Evolutionary conservation across 2,329 filamentous ascomycete species (phyloP).

Genomic region (Calcarisporium arbuscula): DNA sequence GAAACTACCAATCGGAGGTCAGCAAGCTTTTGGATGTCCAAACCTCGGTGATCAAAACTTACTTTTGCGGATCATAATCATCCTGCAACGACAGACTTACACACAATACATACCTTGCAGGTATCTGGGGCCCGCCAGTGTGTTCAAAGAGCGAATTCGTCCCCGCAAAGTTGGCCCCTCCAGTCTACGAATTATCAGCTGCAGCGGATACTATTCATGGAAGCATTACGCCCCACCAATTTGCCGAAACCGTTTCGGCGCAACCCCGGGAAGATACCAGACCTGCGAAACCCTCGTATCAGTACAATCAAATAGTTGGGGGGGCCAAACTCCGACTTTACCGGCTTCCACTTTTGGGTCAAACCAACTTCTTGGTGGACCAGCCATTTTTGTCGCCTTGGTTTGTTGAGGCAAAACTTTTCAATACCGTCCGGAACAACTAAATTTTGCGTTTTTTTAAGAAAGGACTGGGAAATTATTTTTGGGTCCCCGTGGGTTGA

Average conservation of each 20-base stretch:
- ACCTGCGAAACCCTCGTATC: slow-evolving; percentile 32
- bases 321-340: slow-evolving; percentile 44
- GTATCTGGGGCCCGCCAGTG: slow-evolving; percentile 90
- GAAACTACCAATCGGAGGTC: slow-evolving; percentile 77
- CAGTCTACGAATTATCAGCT: slow-evolving; percentile 26
- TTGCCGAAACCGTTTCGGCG: slow-evolving; percentile 92
- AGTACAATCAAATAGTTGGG: not conserved
- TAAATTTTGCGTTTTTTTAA: no score
- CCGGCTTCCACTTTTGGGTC: slow-evolving; percentile 95
- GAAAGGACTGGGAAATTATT: slow-evolving; percentile 7
- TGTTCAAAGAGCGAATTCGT: slow-evolving; percentile 89
- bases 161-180: slow-evolving; percentile 83
- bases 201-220: not conserved
- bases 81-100: not conserved
- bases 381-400: no score
- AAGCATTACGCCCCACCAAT: slow-evolving; percentile 43
- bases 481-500: slow-evolving; percentile 6
- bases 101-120: slow-evolving; percentile 48
- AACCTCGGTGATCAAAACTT: slow-evolving; percentile 86
- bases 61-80: slow-evolving; percentile 28
- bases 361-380: no score
- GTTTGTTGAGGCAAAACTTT: slow-evolving; percentile 81
- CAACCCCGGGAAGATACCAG: slow-evolving; percentile 82
- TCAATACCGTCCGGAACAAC: slow-evolving; percentile 71
- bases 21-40: slow-evolving; percentile 95